Base-by-base conservation (phyloP, 2,329 filamentous ascomycete genomes). In the Paecilomyces formosus region DNA sequence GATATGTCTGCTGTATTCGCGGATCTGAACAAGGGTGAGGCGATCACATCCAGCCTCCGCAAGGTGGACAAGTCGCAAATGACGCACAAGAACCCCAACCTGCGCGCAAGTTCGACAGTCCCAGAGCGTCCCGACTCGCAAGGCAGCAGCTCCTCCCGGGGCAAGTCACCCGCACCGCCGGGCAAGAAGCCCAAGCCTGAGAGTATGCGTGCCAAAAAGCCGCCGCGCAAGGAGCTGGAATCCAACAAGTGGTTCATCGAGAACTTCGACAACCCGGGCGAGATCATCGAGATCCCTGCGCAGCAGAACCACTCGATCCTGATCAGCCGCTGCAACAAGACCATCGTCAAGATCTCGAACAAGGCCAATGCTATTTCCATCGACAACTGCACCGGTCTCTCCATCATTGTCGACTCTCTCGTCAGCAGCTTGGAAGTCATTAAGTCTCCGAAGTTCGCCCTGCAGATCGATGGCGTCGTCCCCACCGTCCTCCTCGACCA, bases 361-460 rank as follows among this genome's bases (percentile, higher is more conserved):
- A 99, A 99, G 77, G 92, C 90, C 59, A 99, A 99, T 72, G 92
- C 94, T n/a, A 89, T 99, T 62, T 93, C 92, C 4, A 84, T 97
- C 65, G 94, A 97, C 77, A 97, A 97, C 78, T 93, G 88, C 58
- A 85, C 82, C 53, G 88, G 90, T 55, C 81, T 95, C 18, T 95
- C 90, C 28, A 83, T 99, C 56, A 85, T 97, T 55, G 84, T 97
- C 57, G 93, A 97, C 67, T 90, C 87, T 0, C 85, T 97, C 11
- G 90, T 97, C 54, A 95, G 90, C 54, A 91, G 89, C 31, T 85
- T 99, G 58, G 94, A 99, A 70, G 89, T 96, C 24, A 94, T 99
- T 80, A 97, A 97, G 78, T 93, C 89, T 54, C 85, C 89, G 66
- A 96, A 94, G 74, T 96, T 99, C 72, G 92, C 92, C 13, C 80